Base-by-base conservation (phyloP, 1,139 yeast genomes). In the Saccharomyces pastorianus region DNA sequence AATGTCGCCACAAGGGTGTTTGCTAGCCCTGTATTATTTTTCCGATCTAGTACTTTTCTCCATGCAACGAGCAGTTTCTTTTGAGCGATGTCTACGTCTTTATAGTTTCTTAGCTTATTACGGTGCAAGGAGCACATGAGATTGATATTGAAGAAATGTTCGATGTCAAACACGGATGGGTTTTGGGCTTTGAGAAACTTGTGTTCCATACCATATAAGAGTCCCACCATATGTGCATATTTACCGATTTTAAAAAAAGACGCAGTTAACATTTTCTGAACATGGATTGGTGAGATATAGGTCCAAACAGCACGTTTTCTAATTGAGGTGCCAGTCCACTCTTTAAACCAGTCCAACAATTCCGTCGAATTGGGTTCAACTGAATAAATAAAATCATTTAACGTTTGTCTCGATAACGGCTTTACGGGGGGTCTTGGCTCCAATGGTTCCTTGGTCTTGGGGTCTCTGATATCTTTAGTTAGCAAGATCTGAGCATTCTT, bases 401-500 rank as follows among this genome's bases (percentile, higher is more conserved):
- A 62, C 26, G 70, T 69, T 5, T 59, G 55, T 31, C 63, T 64
- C 2, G 76, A 66, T 27, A 77, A 75, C 2, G 70, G 63, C n/a
- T 64, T 66, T 49, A 73, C 72, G 9, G 72, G 70, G 1, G 57
- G 57, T 28, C 70, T 61, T 25, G 81, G 79, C 7, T 66, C 60
- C 13, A 76, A 56, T 46, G 76, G 76, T 42, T 68, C 59, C 44
- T 76, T 75, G 1, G 71, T 67, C 1, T 64, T 67, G 11, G 72
- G 69, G 56, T 77, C 79, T 58, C 78, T 76, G 53, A 83, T 68
- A 63, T 84, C 87, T 68, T 81, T 80, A 9, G 84, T 76, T 55
- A 81, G 66, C 42, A 83, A 73, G 53, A 66, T 71, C 56, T 82
- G 80, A 7, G 79, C 76, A 60, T 76, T 73, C 70, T 70, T 73